Base-by-base conservation (phyloP, 192 early-diverging fungal genomes). In the Mortierella claussenii region DNA sequence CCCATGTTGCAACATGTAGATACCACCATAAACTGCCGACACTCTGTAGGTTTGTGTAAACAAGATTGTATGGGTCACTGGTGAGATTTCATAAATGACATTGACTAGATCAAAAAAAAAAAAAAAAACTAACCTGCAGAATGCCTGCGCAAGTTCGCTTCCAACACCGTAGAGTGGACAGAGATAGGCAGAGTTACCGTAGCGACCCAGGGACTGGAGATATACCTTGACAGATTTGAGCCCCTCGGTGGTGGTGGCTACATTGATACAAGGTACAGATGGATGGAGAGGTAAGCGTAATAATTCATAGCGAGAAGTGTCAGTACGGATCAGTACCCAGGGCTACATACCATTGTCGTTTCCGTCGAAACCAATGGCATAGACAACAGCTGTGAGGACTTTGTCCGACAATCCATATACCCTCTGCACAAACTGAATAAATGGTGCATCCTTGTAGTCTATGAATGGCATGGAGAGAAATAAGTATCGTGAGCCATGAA, bases 1-100 rank as follows among this genome's bases (percentile, higher is more conserved):
- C 0, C 69, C 61, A 49, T 89, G 85, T 34, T 86, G 81, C 24
- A 98, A 80, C 60, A 98, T 92, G 61, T 96, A 98, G 12, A 88
- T 90, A 18, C 96, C 95, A 27, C 95, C 95, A 68, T 93, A 88
- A 1, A 98, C 97, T 8, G 97, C 97, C 40, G 90, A 93, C 5
- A 91, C 73, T 66, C 93, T 94, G 8, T 12, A 15, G 27, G 45
- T 34, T 10, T 24, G 7, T 17, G 18, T 26, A n/a, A 9, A 11
- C 12, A 12, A 34, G 12, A 32, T 24, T 43, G 56, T 31, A 4
- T 40, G 20, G 7, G 23, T 57, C 24, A 17, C 17, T 3, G 1
- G 9, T 50, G 20, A 13, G 47, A 10, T 12, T 7, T 33, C 24
- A 23, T 2, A 9, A 21, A 51, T 51, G 49, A 11, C 10, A 7